phyloP scores from a whole-genome alignment of 768 basidiomycete genomes.

The Lentinus brumalis region DNA sequence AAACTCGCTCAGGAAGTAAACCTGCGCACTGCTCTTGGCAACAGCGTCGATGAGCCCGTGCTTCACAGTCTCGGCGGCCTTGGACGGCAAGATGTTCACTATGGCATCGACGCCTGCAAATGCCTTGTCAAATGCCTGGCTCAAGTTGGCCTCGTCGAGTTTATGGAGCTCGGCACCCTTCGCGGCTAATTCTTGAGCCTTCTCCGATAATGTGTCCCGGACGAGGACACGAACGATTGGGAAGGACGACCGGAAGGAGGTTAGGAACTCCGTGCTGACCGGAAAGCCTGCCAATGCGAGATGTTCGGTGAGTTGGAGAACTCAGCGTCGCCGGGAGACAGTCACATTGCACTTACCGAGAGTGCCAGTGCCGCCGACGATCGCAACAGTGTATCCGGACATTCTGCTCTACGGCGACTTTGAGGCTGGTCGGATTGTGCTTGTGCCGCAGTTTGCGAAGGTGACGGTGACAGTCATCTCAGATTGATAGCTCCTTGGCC shows the following conservation, averaged over 20 bases:
- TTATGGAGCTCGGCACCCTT: slow-evolving; percentile 21
- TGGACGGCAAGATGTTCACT: slow-evolving; percentile 14
- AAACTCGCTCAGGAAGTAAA: not conserved
- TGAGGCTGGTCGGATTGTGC: too few species aligned
- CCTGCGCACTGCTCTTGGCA: not conserved
- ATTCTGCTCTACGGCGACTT: too few species aligned
- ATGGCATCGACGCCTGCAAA: slow-evolving; percentile 26
- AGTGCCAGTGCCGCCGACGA: slow-evolving; percentile 13
- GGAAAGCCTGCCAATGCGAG: slow-evolving; percentile 7
- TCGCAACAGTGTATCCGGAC: not conserved
- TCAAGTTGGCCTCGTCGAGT: slow-evolving; percentile 3
- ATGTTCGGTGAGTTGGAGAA: not conserved
- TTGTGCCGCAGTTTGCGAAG: too few species aligned
- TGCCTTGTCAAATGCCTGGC: slow-evolving; percentile 7
- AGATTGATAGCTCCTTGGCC: too few species aligned
- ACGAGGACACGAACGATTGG: slow-evolving; percentile 20
- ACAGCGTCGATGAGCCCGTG: slow-evolving; percentile 1
- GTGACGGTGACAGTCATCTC: too few species aligned
- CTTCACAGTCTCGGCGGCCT: not conserved
- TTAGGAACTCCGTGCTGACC: slow-evolving; percentile 15
- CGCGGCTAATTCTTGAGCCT: slow-evolving; percentile 13
- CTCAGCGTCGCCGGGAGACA: not conserved
- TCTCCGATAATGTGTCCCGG: slow-evolving; percentile 15
- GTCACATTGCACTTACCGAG: slow-evolving; percentile 2
- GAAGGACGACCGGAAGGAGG: slow-evolving; percentile 22